Evolutionary conservation across 2,329 filamentous ascomycete species (phyloP).

Genomic region (Diaporthe vexans): DNA sequence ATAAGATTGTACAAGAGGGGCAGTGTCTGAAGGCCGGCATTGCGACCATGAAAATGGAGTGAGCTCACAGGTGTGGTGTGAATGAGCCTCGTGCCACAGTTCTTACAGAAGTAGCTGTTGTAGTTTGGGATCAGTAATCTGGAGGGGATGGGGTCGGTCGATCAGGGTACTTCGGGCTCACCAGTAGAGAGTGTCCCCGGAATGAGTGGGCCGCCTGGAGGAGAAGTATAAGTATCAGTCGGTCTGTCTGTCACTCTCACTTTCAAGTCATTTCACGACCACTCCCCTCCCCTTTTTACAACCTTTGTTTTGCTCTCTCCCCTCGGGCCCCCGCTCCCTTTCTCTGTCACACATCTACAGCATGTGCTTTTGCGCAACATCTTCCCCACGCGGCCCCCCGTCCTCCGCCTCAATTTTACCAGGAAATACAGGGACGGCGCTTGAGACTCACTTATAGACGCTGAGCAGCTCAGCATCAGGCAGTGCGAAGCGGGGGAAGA

Average conservation of each 20-base stretch:
- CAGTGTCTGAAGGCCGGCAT: neutral
- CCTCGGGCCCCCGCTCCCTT: neutral
- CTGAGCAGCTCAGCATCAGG: constrained; percentile 63
- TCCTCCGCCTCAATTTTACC: neutral
- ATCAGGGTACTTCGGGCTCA: constrained; percentile 48
- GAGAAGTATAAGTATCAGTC: constrained; percentile 37
- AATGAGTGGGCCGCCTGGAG: constrained; percentile 68
- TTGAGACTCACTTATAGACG: constrained; percentile 66
- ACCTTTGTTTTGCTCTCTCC: neutral
- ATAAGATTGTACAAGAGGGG: no score
- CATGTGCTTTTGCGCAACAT: neutral
- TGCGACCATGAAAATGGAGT: neutral
- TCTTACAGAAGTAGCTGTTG: constrained; percentile 74
- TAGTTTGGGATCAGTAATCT: constrained; percentile 6
- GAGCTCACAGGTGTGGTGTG: constrained; percentile 69
- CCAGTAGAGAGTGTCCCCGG: constrained; percentile 72
- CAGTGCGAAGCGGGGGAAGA: constrained; percentile 76
- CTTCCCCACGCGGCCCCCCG: neutral
- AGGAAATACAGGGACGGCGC: neutral
- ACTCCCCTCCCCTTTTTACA: neutral
- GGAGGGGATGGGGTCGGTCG: neutral
- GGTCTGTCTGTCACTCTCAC: neutral
- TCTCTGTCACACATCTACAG: neutral
- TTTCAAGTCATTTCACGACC: neutral
- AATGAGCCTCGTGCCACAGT: constrained; percentile 75